Conservation (phyloP, 352 stramenopile species). For the Aphanomyces euteiches region DNA sequence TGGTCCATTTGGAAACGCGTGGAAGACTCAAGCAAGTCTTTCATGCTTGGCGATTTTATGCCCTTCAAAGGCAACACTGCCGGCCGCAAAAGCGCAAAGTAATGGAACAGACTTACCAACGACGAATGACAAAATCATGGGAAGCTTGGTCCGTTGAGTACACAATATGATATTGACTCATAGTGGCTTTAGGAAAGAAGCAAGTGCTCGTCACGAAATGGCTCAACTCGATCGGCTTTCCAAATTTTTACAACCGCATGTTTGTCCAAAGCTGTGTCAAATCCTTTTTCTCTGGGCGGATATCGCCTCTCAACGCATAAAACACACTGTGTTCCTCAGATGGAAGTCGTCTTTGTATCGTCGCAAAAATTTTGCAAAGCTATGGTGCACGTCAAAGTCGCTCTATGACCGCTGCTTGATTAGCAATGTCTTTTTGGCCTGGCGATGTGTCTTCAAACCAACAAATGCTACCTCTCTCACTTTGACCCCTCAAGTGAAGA, state of each 20-base stretch:
- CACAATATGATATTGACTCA: not conserved
- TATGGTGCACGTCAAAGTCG: slow-evolving; percentile 9
- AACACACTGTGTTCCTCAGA: slow-evolving; percentile 7
- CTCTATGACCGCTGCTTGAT: slow-evolving; percentile 10
- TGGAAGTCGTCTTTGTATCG: not conserved
- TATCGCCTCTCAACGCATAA: slow-evolving; percentile 11
- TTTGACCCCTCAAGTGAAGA: not conserved
- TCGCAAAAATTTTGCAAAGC: slow-evolving; percentile 19
- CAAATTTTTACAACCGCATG: slow-evolving; percentile 18
- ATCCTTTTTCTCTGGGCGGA: slow-evolving; percentile 22
- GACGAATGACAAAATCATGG: not conserved
- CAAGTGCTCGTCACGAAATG: slow-evolving; percentile 8
- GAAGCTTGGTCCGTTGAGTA: slow-evolving; percentile 13
- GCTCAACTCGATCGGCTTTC: slow-evolving; percentile 8
- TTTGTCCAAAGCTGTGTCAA: slow-evolving; percentile 3
- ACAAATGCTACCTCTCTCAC: not conserved
- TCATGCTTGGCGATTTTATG: slow-evolving; percentile 20
- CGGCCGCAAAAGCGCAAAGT: slow-evolving; percentile 25
- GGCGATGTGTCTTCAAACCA: not conserved
- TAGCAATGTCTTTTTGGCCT: slow-evolving; percentile 8
- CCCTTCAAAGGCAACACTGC: slow-evolving; percentile 8
- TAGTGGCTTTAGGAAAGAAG: slow-evolving; percentile 19
- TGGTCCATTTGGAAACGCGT: slow-evolving; percentile 21
- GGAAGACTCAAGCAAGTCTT: slow-evolving; percentile 22
- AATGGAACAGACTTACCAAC: not conserved